Evolutionary conservation across 2,329 filamentous ascomycete genomes (phyloP).

Genomic region (Phialemoniopsis sp.): DNA sequence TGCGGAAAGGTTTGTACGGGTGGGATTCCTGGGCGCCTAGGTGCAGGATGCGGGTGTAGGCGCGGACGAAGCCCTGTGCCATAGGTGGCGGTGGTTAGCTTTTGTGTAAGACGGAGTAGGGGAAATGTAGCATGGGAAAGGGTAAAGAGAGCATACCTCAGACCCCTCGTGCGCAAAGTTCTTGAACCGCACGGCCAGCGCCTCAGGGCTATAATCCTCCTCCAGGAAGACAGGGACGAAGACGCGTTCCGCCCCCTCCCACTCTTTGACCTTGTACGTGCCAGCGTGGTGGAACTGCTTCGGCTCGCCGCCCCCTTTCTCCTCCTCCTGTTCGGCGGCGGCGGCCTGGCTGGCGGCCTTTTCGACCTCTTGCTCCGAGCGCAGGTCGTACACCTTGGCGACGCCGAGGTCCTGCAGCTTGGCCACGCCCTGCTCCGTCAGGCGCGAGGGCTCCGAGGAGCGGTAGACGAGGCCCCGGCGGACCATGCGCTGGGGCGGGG

Average conservation of each 20-base stretch:
- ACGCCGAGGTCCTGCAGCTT: conserved; percentile 55
- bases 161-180: conserved; percentile 53
- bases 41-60: conserved; percentile 58
- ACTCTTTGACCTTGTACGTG: conserved; percentile 30
- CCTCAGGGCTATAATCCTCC: conserved; percentile 57
- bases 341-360: conserved; percentile 18
- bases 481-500: conserved; percentile 2
- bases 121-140: not conserved
- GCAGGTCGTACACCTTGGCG: conserved; percentile 63
- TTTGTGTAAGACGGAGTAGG: not conserved
- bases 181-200: conserved; percentile 54
- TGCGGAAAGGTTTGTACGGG: conserved; percentile 51
- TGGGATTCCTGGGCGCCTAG: conserved; percentile 36
- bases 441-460: conserved; percentile 59
- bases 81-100: not conserved
- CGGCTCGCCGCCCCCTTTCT: conserved; percentile 10
- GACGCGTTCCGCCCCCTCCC: conserved; percentile 47
- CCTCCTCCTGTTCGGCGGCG: conserved; percentile 19
- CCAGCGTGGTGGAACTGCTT: too few relatives aligned
- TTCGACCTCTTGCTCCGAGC: conserved; percentile 57
- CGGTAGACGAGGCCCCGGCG: conserved; percentile 51
- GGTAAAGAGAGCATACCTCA: conserved; percentile 24
- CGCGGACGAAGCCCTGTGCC: conserved; percentile 54
- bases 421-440: conserved; percentile 48
- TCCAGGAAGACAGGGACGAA: conserved; percentile 64